Evolutionary conservation across 257 asterid genomes (phyloP).

Genomic region (Nemophila menziesii): DNA sequence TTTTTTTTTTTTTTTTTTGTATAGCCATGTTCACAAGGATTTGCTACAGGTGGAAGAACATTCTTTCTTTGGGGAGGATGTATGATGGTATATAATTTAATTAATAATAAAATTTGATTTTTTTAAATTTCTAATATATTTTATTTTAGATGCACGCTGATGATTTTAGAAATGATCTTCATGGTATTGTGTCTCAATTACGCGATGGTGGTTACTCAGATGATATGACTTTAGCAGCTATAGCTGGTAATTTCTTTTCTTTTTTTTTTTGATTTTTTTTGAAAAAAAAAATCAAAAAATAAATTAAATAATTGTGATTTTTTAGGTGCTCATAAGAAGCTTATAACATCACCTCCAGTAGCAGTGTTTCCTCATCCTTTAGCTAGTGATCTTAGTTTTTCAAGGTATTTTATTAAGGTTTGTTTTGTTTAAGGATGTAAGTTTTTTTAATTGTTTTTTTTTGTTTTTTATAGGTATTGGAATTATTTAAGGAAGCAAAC

Average conservation of each 20-base stretch:
- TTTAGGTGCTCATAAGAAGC: constrained; percentile 82
- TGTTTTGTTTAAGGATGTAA: not conserved
- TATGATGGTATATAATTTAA: constrained; percentile 68
- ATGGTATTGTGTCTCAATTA: constrained; percentile 71
- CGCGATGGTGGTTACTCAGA: constrained; percentile 97
- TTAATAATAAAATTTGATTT: constrained; percentile 11
- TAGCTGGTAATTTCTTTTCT: constrained; percentile 50
- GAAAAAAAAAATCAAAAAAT: too few species aligned
- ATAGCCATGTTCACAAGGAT: constrained; percentile 99
- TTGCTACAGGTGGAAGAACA: constrained; percentile 98
- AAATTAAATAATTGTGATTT: constrained; percentile 17
- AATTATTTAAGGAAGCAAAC: constrained; percentile 98
- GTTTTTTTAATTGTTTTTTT: constrained; percentile 7
- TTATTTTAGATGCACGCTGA: constrained; percentile 86
- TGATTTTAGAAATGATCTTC: constrained; percentile 82
- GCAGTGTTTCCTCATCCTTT: constrained; percentile 99
- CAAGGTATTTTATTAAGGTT: constrained; percentile 42
- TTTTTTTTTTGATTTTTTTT: too few species aligned
- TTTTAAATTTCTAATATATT: constrained; percentile 3
- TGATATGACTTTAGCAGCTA: constrained; percentile 99
- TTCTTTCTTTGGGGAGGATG: constrained; percentile 99
- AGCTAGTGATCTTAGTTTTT: constrained; percentile 87
- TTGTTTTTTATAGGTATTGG: constrained; percentile 62
- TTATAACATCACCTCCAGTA: constrained; percentile 89
- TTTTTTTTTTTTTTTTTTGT: too few species aligned